These are phyloP conservation scores for Apiotrichum brassicae DNA, from an alignment of 1,284 basidiomycete genomes.

Conservation along the genomic window DNA sequence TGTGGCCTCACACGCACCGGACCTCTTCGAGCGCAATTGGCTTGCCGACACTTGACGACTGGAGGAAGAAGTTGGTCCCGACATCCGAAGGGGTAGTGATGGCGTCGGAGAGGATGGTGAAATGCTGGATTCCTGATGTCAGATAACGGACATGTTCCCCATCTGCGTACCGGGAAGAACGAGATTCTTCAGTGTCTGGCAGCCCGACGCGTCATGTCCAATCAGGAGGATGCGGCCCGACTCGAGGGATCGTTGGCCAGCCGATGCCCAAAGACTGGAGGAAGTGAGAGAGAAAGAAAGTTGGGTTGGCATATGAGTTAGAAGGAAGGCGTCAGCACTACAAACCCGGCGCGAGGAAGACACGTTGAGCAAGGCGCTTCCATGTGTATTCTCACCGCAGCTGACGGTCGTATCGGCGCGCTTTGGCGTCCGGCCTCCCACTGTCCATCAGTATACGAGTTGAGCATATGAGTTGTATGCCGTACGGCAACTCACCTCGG, in stretches of 20 bases:
- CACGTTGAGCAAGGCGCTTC: no score
- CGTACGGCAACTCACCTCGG: slow-evolving; percentile 6
- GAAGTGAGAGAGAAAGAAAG: background rate
- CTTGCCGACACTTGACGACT: slow-evolving; percentile 68
- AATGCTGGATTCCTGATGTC: slow-evolving; percentile 65
- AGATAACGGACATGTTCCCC: no score
- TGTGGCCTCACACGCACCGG: slow-evolving; percentile 34
- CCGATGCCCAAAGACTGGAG: slow-evolving; percentile 82
- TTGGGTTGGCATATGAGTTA: no score
- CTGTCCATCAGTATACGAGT: slow-evolving; percentile 17
- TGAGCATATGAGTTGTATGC: background rate
- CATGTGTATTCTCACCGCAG: slow-evolving; percentile 61
- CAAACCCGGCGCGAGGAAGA: background rate
- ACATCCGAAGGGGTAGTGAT: slow-evolving; percentile 66
- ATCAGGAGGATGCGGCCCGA: slow-evolving; percentile 73
- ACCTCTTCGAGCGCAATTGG: slow-evolving; percentile 73
- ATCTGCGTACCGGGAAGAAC: slow-evolving; percentile 65
- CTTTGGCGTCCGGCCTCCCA: slow-evolving; percentile 68
- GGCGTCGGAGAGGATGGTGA: slow-evolving; percentile 72
- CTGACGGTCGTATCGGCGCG: slow-evolving; percentile 84
- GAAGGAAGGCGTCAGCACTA: no score
- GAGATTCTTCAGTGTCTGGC: slow-evolving; percentile 86
- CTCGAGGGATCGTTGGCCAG: slow-evolving; percentile 88
- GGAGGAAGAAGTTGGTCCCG: slow-evolving; percentile 94
- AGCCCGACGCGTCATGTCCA: slow-evolving; percentile 70